Base-by-base conservation (phyloP, 257 asterid genomes). In the Nicotiana noctiflora region DNA sequence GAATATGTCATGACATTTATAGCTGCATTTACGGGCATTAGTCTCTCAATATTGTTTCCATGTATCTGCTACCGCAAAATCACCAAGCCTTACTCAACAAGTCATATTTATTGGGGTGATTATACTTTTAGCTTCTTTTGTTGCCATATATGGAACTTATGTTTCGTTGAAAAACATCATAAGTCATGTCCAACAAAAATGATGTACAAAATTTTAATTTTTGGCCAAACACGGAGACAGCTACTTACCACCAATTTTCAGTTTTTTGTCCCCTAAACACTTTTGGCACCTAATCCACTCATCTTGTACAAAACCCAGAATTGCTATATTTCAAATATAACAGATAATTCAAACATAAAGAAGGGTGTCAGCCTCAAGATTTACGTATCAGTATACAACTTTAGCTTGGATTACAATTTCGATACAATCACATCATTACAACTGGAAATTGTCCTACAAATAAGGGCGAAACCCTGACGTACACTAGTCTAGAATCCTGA, bases 1-100 rank as follows among this genome's bases (percentile, higher is more conserved):
- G 88, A 87, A 25, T 87, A 87, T 27, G 85, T 89, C 5, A 89
- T 90, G 93, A 84, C 91, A 3, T 89, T 90, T 37, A 85, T 85
- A 0, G 94, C 93, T 2, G 89, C 93, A 1, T 84, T 86, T 79
- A 51, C 86, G 11, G 62, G 88, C 4, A 81, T 84, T 6, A 82
- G 85, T 2, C 84, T 79, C 0, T 81, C 92, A 0, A 82, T 92
- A 13, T 76, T 92, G 79, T 84, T 90, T 27, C 83, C 92, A 93
- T 6, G 94, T 68, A 5, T 88, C 0, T 92, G 89, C 51, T 90
- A 89, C 72, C 67, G 89, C 21, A 92, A 85, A 84, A 88, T 90
- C 81, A 82, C 68, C 75, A 82, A 82, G 63, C 76, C 76, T 46
- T 76, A 80, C 4, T 21, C 56, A 37, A 74, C 87, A 86, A 80